phyloP scores from a whole-genome alignment of 176 grass and related monocot species.

The Neostapfia colusana region DNA sequence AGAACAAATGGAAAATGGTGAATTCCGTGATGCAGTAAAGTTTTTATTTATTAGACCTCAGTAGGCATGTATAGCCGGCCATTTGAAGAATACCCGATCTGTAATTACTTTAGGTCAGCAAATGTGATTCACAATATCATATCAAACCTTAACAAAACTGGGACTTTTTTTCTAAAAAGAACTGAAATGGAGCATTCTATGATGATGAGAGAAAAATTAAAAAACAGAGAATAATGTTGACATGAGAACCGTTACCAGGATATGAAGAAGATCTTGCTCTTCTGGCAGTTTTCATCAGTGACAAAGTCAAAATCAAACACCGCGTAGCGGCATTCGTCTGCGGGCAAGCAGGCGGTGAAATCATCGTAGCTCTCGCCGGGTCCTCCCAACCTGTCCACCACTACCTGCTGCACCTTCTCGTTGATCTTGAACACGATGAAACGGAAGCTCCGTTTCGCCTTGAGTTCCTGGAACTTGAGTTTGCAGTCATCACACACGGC shows the following conservation, averaged over 20 bases:
- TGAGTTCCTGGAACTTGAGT: conserved; percentile 85
- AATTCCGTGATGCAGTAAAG: background rate
- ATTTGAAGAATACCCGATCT: conserved; percentile 14
- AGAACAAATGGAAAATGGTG: background rate
- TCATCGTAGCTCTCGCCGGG: conserved; percentile 73
- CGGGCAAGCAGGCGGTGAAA: conserved; percentile 68
- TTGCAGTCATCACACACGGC: conserved; percentile 97
- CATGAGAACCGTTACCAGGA: conserved; percentile 53
- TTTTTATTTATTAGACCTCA: background rate
- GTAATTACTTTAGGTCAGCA: conserved; percentile 8
- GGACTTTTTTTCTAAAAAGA: background rate
- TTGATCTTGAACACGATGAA: conserved; percentile 99
- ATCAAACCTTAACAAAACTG: background rate
- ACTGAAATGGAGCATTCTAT: conserved; percentile 7
- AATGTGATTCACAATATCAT: background rate
- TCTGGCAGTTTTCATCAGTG: conserved; percentile 88
- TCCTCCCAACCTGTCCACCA: conserved; percentile 76
- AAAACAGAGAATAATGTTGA: background rate
- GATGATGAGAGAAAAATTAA: background rate
- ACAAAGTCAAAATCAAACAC: conserved; percentile 96
- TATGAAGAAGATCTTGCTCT: conserved; percentile 99
- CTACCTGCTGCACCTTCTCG: conserved; percentile 86
- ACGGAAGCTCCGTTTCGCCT: conserved; percentile 93
- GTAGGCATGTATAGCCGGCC: background rate
- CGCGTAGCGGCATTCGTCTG: conserved; percentile 91